Conservation (phyloP, 2,329 filamentous ascomycete species). For the Clarireedia paspali region DNA sequence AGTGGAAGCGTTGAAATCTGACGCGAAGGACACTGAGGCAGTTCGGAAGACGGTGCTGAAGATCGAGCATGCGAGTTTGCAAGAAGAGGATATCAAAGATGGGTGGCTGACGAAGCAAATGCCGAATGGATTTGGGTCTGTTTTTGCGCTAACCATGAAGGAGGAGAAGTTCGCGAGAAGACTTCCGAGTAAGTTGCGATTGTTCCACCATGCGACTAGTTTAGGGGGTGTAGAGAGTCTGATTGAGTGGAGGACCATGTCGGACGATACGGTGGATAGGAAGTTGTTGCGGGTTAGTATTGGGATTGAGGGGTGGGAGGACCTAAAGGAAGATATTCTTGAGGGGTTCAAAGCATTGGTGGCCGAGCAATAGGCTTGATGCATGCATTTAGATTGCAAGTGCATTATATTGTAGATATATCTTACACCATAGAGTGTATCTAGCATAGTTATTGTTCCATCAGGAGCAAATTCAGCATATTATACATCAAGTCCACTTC, state of each 20-base stretch:
- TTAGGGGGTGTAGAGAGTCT: constrained; percentile 89
- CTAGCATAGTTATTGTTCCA: background rate
- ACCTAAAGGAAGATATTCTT: constrained; percentile 68
- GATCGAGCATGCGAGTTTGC: constrained; percentile 73
- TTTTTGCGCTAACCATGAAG: constrained; percentile 69
- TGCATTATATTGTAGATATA: too few relatives aligned
- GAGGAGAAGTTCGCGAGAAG: constrained; percentile 51
- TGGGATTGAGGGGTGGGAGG: constrained; percentile 80
- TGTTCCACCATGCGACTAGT: constrained; percentile 94
- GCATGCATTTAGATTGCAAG: background rate
- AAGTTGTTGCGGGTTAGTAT: constrained; percentile 73
- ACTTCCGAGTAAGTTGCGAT: constrained; percentile 67
- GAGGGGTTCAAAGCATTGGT: constrained; percentile 47
- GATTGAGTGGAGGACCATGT: constrained; percentile 95
- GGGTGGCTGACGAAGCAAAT: constrained; percentile 81
- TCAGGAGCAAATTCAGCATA: background rate
- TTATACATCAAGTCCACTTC: background rate
- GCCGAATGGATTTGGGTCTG: constrained; percentile 83
- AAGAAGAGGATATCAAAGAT: constrained; percentile 50
- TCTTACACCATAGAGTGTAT: background rate
- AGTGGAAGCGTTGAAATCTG: constrained; percentile 26
- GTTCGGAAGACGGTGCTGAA: constrained; percentile 49
- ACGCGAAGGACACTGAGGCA: constrained; percentile 19
- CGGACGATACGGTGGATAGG: constrained; percentile 64
- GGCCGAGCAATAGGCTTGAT: background rate